These are phyloP conservation scores for Staphylotrichum tortipilum DNA, from an alignment of 495 filamentous ascomycete genomes.

Conservation along the genomic window DNA sequence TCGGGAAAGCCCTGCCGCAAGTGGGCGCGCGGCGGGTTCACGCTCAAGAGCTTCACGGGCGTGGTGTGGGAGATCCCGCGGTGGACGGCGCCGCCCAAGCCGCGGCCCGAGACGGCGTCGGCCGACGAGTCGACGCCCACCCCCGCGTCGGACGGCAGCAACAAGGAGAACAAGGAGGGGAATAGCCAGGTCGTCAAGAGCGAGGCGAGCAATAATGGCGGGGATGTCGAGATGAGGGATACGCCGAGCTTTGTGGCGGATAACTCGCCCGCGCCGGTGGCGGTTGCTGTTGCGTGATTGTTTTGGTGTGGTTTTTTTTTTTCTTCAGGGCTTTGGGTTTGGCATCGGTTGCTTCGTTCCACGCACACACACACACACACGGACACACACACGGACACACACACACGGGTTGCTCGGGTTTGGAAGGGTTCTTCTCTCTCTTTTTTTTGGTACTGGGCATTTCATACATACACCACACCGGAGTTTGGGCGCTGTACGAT, in stretches of 20 bases:
- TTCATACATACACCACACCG: not conserved
- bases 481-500: slow-evolving; percentile 2
- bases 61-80: slow-evolving; percentile 72
- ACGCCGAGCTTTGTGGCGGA: slow-evolving; percentile 31
- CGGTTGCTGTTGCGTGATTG: slow-evolving; percentile 10
- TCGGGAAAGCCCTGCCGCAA: slow-evolving; percentile 83
- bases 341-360: not conserved
- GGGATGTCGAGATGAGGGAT: slow-evolving; percentile 40
- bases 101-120: slow-evolving; percentile 29
- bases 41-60: slow-evolving; percentile 89
- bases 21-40: slow-evolving; percentile 75
- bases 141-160: slow-evolving; percentile 57
- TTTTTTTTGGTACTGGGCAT: not conserved
- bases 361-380: no score
- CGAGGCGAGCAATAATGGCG: slow-evolving; percentile 59
- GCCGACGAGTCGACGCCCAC: slow-evolving; percentile 27
- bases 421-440: no score
- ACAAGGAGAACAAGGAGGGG: slow-evolving; percentile 61
- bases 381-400: no score
- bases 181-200: slow-evolving; percentile 60
- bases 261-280: slow-evolving; percentile 34
- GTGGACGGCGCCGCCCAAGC: slow-evolving; percentile 67
- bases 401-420: not conserved
- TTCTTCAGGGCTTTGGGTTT: not conserved
- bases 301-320: not conserved